These are phyloP conservation scores for Cladosporium sp. DNA, from an alignment of 2,329 filamentous ascomycete species.

Conservation along the genomic window DNA sequence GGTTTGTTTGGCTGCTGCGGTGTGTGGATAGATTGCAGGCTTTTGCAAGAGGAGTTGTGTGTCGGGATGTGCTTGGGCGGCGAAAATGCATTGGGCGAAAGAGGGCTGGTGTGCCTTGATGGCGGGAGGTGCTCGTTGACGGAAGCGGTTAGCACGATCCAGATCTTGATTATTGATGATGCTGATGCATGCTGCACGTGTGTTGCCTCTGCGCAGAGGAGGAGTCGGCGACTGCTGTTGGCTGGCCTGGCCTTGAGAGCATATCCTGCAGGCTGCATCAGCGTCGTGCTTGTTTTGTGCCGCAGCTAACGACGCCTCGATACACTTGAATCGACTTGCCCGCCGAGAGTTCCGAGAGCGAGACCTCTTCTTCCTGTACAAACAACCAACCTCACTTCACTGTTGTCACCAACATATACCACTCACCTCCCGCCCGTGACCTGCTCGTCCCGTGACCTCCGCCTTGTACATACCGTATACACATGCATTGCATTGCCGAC, in stretches of 20 bases:
- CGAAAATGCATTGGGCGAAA: background rate
- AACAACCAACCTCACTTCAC: background rate
- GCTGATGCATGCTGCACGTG: background rate
- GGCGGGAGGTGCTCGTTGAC: background rate
- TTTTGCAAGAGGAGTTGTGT: background rate
- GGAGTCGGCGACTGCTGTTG: background rate
- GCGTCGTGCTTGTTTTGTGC: background rate
- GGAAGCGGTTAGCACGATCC: background rate
- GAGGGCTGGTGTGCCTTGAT: background rate
- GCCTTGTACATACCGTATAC: background rate
- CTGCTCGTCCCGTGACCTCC: background rate
- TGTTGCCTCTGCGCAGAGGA: background rate
- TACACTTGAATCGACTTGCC: background rate
- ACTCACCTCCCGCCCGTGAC: background rate
- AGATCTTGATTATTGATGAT: constrained; percentile 1
- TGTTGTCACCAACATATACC: background rate
- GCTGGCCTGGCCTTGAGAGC: background rate
- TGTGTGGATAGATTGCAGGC: background rate
- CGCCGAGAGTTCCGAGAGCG: background rate
- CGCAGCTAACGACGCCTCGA: background rate
- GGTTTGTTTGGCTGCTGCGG: background rate
- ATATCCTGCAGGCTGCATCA: background rate
- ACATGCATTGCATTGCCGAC: background rate
- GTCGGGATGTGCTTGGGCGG: background rate
- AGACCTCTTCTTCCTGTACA: background rate